Base-by-base conservation (phyloP, 2,329 filamentous ascomycete species). In the Chaetomium strumarium region DNA sequence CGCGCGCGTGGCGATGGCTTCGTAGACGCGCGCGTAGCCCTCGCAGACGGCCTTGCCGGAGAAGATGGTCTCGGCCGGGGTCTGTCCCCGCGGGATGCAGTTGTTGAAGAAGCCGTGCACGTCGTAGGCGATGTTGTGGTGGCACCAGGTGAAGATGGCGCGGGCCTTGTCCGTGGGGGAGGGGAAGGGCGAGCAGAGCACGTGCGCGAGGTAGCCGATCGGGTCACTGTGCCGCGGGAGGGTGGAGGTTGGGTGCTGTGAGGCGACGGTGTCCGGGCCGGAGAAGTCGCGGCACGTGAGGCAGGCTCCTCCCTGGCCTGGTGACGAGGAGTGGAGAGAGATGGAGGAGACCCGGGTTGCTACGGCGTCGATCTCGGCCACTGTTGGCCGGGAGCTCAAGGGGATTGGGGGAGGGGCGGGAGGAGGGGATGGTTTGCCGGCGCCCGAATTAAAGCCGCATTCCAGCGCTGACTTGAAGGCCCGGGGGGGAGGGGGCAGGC, bases 131-230 rank as follows among this genome's bases (percentile, higher is more conserved):
- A 99, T 84, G 62, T 97, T 97, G 69, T 97, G 85, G 69, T 97
- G 92, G 38, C 91, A 83, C 93, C 93, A 99, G 1, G 88, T 89
- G 66, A 97, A 97, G 55, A 99, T 88, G 2, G 84, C 90, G 29
- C 93, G 80, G 2, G 93, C 92, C 72, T 96, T 96, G 68, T 97
- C 92, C 0, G 92, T 96, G 1, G 75, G 72, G 0, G 89, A 96
- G 1, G 82, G 71, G 64, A 97, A 96, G 0, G 87, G 86, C 4
- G 78, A 75, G 52, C 90, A 95, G 17, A 97, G 79, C 47, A 87
- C 81, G 47, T 81, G 78, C 0, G 91, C 90, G 20, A 99, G 77
- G 72, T 88, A 88, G 17, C 78, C 81, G 3, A 93, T 74, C 0
- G 86, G 83, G 41, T 82, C 77, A n/a, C n/a, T n/a, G 14, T 74